Conservation (phyloP, 352 stramenopile species). For the Pythium rhizo-oryzae region DNA sequence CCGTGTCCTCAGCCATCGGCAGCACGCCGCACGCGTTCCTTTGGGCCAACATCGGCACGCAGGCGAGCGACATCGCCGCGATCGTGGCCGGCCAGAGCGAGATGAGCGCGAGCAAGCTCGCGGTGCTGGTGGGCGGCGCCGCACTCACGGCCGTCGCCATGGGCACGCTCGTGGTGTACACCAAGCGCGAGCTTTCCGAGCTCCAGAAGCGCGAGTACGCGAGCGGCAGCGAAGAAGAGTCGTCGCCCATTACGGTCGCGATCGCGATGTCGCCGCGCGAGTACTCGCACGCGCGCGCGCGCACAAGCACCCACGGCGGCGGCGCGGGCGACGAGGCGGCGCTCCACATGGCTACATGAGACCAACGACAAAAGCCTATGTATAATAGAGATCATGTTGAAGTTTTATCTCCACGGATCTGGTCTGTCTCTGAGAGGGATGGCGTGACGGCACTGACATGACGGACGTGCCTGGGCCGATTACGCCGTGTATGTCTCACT, state of each 20-base stretch:
- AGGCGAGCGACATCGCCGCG: slow-evolving; percentile 67
- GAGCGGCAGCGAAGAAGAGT: slow-evolving; percentile 54
- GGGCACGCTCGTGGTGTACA: slow-evolving; percentile 66
- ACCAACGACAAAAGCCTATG: not conserved
- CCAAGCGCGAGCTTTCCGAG: slow-evolving; percentile 54
- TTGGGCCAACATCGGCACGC: slow-evolving; percentile 71
- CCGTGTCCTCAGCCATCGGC: slow-evolving; percentile 54
- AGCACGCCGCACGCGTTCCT: slow-evolving; percentile 63
- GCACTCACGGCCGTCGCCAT: slow-evolving; percentile 58
- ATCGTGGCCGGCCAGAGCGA: slow-evolving; percentile 56
- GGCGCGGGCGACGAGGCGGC: not conserved
- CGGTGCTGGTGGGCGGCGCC: slow-evolving; percentile 44
- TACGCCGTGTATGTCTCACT: not conserved
- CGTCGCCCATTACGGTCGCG: slow-evolving; percentile 21
- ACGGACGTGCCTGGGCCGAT: not conserved
- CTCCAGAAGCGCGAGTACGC: slow-evolving; percentile 62
- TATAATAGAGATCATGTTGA: slow-evolving; percentile 4
- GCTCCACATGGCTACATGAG: slow-evolving; percentile 2
- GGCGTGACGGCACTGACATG: slow-evolving; percentile 2
- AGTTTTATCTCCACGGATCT: not conserved
- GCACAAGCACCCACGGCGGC: slow-evolving; percentile 32
- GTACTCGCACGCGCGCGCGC: slow-evolving; percentile 31
- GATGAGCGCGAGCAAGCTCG: slow-evolving; percentile 46
- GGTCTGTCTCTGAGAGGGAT: not conserved
- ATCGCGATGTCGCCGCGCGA: slow-evolving; percentile 20